A percentile compares a stretch with the other conserved stretches of the same genome.
phyloP scores from a whole-genome alignment of 1,284 basidiomycete genomes.

The Heimioporus punctisporus region DNA sequence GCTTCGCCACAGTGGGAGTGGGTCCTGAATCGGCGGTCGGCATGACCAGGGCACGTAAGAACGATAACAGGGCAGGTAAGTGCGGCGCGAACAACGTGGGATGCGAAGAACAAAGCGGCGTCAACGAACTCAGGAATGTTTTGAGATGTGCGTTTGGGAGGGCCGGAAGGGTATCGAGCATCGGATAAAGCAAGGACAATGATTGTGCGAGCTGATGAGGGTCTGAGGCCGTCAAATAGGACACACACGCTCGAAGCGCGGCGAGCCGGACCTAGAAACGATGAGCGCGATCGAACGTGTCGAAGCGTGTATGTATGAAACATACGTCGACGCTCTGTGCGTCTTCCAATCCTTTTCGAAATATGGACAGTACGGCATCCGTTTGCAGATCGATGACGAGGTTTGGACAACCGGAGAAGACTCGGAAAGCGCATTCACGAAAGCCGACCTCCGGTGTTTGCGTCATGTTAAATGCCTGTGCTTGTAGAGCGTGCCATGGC shows the following conservation, averaged over 20 bases:
- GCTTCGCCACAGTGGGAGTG: constrained; percentile 71
- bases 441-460: constrained; percentile 41
- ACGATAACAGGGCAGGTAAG: constrained; percentile 59
- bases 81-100: constrained; percentile 72
- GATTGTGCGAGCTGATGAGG: constrained; percentile 57
- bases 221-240: constrained; percentile 63
- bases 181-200: constrained; percentile 58
- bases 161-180: constrained; percentile 65
- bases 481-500: constrained; percentile 79
- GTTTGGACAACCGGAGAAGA: constrained; percentile 72
- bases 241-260: constrained; percentile 59
- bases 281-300: too few relatives aligned
- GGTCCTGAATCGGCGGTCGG: constrained; percentile 69
- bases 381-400: constrained; percentile 73
- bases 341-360: constrained; percentile 68
- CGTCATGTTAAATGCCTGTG: constrained; percentile 67
- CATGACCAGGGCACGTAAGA: constrained; percentile 66
- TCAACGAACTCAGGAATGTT: constrained; percentile 68
- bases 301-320: constrained; percentile 3
- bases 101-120: constrained; percentile 68
- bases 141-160: constrained; percentile 57
- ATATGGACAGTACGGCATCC: constrained; percentile 61
- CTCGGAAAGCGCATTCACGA: constrained; percentile 53
- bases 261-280: constrained; percentile 48
- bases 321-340: constrained; percentile 60